A percentile compares a stretch with the other conserved stretches of the same genome.
phyloP scores from a whole-genome alignment of 148 eudicot genomes.

The Chenopodium suecicum region DNA sequence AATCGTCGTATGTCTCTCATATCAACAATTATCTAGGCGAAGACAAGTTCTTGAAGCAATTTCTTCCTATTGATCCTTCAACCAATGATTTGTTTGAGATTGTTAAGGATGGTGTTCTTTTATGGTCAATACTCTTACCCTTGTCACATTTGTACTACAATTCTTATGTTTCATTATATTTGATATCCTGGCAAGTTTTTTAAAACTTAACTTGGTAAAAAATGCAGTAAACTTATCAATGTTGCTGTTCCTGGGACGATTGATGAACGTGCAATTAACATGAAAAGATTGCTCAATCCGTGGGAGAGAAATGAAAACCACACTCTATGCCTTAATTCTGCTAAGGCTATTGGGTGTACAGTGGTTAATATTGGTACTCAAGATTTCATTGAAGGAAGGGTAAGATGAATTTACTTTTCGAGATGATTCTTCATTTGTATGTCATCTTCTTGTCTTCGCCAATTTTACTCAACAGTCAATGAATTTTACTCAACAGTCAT shows the following conservation, averaged over 20 bases:
- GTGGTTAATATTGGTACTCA: conserved; percentile 95
- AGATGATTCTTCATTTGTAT: not conserved
- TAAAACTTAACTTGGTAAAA: not conserved
- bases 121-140: conserved; percentile 58
- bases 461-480: not conserved
- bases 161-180: not conserved
- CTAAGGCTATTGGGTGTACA: conserved; percentile 98
- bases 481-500: not conserved
- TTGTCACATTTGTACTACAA: conserved; percentile 8
- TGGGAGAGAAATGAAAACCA: conserved; percentile 99
- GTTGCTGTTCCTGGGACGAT: conserved; percentile 99
- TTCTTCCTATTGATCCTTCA: conserved; percentile 83
- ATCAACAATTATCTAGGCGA: conserved; percentile 87
- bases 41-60: conserved; percentile 78
- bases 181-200: not conserved
- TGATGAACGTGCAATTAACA: conserved; percentile 95
- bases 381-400: conserved; percentile 99
- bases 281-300: conserved; percentile 82
- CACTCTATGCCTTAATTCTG: conserved; percentile 92
- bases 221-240: conserved; percentile 90
- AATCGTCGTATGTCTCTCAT: conserved; percentile 86
- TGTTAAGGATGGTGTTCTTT: conserved; percentile 94
- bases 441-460: not conserved
- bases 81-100: conserved; percentile 94
- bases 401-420: conserved; percentile 33